Evolutionary conservation across 2,329 filamentous ascomycete species (phyloP).

Genomic region (Alternaria atra): DNA sequence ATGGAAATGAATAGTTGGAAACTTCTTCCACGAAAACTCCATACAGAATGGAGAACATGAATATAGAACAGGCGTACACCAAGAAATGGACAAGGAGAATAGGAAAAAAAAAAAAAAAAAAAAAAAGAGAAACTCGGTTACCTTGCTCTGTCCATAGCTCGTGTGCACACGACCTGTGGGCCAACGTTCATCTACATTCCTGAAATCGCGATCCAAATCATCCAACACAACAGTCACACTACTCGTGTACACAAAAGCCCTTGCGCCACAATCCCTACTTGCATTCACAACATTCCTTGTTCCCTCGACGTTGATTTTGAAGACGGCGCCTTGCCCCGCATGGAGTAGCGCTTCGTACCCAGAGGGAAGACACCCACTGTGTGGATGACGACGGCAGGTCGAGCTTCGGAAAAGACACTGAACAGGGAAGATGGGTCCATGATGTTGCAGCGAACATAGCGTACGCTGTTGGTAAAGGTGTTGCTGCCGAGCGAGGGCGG

Average conservation of each 20-base stretch:
- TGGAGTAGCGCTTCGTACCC: constrained; percentile 52
- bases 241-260: constrained; percentile 88
- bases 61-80: neutral
- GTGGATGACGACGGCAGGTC: constrained; percentile 87
- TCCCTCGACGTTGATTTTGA: constrained; percentile 87
- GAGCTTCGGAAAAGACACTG: constrained; percentile 66
- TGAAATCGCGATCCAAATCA: constrained; percentile 74
- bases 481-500: constrained; percentile 43
- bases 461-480: constrained; percentile 35
- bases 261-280: constrained; percentile 73
- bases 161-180: constrained; percentile 75
- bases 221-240: constrained; percentile 88
- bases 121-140: constrained; percentile 43
- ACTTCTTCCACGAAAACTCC: neutral
- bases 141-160: constrained; percentile 93
- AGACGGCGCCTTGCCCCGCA: constrained; percentile 63
- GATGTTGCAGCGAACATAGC: constrained; percentile 54
- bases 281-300: constrained; percentile 81
- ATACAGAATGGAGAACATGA: neutral
- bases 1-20: neutral
- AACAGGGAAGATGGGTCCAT: constrained; percentile 46
- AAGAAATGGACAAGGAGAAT: neutral
- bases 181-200: constrained; percentile 85
- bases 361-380: constrained; percentile 69
- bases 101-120: neutral